phyloP scores from a whole-genome alignment of 1,284 basidiomycete species.

The Waitea zeae region DNA sequence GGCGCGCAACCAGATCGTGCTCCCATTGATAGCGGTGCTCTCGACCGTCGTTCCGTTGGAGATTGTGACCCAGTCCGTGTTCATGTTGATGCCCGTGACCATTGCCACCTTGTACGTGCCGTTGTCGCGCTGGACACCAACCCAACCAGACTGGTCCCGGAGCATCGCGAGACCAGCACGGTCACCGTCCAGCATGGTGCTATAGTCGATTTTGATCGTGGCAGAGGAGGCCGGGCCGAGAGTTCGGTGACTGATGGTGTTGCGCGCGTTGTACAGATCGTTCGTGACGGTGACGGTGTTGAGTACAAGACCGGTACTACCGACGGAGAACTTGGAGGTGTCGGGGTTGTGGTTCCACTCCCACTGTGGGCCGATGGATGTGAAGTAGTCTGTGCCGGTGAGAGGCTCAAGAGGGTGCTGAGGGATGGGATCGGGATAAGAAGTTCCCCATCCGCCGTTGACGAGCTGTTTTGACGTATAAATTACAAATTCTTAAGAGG shows the following conservation, averaged over 20 bases:
- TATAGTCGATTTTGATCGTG: slow-evolving; percentile 10
- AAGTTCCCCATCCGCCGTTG: too few relatives aligned
- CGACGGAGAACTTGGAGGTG: background rate
- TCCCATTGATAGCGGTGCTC: background rate
- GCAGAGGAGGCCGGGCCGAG: slow-evolving; percentile 11
- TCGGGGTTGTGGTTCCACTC: slow-evolving; percentile 9
- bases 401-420: background rate
- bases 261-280: background rate
- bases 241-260: slow-evolving; percentile 7
- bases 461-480: too few relatives aligned
- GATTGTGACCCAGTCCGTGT: slow-evolving; percentile 9
- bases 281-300: background rate
- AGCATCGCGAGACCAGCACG: slow-evolving; percentile 11
- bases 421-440: background rate
- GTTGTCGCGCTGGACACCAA: slow-evolving; percentile 9
- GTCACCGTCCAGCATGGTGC: slow-evolving; percentile 11
- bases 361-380: slow-evolving; percentile 10
- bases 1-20: background rate
- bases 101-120: slow-evolving; percentile 7
- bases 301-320: background rate
- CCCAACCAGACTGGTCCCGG: slow-evolving; percentile 11
- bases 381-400: slow-evolving; percentile 9
- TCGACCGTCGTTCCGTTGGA: slow-evolving; percentile 8
- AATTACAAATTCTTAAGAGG: too few relatives aligned
- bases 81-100: slow-evolving; percentile 11